phyloP scores from a whole-genome alignment of 2,329 filamentous ascomycete genomes.

The Apiospora hydei region DNA sequence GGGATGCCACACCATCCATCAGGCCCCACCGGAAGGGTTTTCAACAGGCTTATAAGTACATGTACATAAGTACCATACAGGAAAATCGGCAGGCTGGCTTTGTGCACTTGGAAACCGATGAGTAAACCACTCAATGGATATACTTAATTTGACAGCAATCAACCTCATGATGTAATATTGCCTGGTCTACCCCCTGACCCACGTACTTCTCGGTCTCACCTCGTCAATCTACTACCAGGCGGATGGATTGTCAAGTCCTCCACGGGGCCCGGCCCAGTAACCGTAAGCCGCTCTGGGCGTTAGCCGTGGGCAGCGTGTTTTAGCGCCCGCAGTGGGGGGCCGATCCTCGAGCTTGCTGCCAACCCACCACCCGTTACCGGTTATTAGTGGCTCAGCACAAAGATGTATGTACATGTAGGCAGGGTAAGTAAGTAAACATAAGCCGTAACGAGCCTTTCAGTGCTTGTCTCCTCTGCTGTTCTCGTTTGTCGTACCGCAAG shows the following conservation, averaged over 20 bases:
- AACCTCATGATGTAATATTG: too few species aligned
- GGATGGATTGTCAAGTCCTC: background rate
- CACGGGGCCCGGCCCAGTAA: background rate
- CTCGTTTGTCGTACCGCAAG: background rate
- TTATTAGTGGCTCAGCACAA: too few species aligned
- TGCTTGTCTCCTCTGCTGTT: background rate
- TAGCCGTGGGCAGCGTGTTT: background rate
- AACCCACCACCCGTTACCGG: background rate
- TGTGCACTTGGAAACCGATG: background rate
- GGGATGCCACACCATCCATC: background rate
- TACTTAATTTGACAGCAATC: background rate
- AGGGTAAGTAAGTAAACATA: background rate
- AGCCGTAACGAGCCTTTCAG: background rate
- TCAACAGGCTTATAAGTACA: background rate
- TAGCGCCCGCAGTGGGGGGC: conserved; percentile 16
- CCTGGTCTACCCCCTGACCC: too few species aligned
- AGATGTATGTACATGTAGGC: background rate
- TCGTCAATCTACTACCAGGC: too few species aligned
- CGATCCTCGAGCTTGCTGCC: conserved; percentile 1
- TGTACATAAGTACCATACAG: background rate
- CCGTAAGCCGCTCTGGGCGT: conserved; percentile 9
- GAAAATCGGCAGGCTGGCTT: background rate
- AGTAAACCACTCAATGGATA: background rate
- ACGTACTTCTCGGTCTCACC: too few species aligned
- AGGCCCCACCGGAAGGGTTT: background rate